These are phyloP conservation scores for Coemansia sp. DNA, from an alignment of 192 early-diverging fungal species.

Conservation along the genomic window DNA sequence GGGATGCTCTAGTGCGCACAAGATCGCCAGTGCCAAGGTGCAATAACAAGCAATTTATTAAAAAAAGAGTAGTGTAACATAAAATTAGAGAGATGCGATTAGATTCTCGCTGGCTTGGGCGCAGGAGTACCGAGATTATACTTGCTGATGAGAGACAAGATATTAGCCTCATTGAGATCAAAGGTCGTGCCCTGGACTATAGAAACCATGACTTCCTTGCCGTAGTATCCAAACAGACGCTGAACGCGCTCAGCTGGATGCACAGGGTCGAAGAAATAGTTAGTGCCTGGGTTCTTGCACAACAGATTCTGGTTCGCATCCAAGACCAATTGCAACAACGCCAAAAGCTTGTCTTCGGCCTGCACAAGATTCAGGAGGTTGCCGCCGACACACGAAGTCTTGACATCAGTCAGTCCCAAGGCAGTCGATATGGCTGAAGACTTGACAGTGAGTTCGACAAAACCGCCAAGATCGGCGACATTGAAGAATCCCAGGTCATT, in stretches of 20 bases:
- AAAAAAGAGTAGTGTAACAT: neutral
- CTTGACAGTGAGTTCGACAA: conserved; percentile 36
- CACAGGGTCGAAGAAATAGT: conserved; percentile 50
- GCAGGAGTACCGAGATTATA: conserved; percentile 30
- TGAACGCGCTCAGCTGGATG: conserved; percentile 49
- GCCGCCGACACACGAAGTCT: conserved; percentile 45
- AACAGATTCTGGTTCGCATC: conserved; percentile 33
- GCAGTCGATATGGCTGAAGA: conserved; percentile 19
- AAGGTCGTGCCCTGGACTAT: conserved; percentile 11
- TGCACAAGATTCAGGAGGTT: conserved; percentile 41
- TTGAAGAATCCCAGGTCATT: conserved; percentile 15
- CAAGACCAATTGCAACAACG: conserved; percentile 35
- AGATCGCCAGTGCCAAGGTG: neutral
- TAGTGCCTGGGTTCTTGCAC: conserved; percentile 41
- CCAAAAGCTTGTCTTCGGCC: conserved; percentile 42
- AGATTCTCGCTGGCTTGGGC: conserved; percentile 29
- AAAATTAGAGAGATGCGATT: neutral
- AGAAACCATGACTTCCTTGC: conserved; percentile 25
- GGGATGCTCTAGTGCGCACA: neutral
- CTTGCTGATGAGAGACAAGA: conserved; percentile 30
- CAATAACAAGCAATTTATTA: neutral
- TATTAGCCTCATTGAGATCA: conserved; percentile 24
- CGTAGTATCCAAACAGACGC: conserved; percentile 45
- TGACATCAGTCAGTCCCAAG: conserved; percentile 31
- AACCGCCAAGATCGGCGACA: conserved; percentile 39